A percentile compares a stretch with the other conserved stretches of the same genome.
phyloP scores from a whole-genome alignment of 306 rosid species.

The Vigna angularis region DNA sequence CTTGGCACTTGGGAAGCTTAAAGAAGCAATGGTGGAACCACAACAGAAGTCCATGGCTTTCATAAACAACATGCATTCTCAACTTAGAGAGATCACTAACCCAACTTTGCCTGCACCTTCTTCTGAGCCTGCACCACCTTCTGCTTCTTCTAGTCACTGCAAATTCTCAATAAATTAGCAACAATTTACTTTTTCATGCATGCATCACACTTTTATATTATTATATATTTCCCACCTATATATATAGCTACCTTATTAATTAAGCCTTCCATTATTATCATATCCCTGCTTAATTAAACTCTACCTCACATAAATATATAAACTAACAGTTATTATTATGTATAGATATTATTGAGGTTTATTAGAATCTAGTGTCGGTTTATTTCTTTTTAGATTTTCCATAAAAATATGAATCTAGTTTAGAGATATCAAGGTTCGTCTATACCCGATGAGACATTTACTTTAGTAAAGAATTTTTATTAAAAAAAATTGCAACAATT shows the following conservation, averaged over 20 bases:
- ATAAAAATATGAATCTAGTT: neutral
- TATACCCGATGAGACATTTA: neutral
- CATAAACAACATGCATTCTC: constrained; percentile 78
- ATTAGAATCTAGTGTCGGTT: neutral
- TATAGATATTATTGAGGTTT: neutral
- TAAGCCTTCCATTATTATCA: neutral
- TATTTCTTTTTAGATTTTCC: neutral
- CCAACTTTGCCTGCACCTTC: constrained; percentile 39
- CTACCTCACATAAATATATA: neutral
- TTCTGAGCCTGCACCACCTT: constrained; percentile 34
- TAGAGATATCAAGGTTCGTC: neutral
- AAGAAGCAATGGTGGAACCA: constrained; percentile 87
- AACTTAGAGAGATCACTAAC: constrained; percentile 63
- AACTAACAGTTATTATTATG: neutral
- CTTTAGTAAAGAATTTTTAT: neutral
- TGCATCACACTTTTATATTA: neutral
- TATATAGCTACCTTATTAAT: neutral
- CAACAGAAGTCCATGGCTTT: constrained; percentile 73
- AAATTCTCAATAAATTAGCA: constrained; percentile 33
- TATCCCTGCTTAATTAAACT: neutral
- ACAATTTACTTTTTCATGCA: constrained; percentile 10
- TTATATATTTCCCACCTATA: neutral
- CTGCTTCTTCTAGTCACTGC: constrained; percentile 52
- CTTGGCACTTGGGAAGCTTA: constrained; percentile 69
- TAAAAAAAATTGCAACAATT: neutral